Percentiles rank a stretch among this genome's conserved stretches.
phyloP scores from a whole-genome alignment of 495 filamentous ascomycete species.

The Hyaloscypha hepaticicola region DNA sequence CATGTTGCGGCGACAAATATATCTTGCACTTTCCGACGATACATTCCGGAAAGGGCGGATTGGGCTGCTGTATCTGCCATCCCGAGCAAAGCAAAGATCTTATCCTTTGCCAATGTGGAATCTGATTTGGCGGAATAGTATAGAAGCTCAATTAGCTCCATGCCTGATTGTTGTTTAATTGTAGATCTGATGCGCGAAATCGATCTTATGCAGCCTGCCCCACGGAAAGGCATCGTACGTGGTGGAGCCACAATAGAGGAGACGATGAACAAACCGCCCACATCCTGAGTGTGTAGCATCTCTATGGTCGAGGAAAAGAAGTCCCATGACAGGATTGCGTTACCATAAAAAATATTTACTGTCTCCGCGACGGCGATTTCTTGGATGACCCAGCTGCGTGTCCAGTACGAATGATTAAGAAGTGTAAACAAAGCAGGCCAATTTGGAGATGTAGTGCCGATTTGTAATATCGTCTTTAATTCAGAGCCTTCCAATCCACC shows the following conservation, averaged over 20 bases:
- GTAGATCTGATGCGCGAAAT: no score
- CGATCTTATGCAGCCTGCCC: neutral
- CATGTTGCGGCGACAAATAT: neutral
- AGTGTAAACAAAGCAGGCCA: neutral
- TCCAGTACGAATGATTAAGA: conserved; percentile 1
- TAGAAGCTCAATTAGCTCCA: no score
- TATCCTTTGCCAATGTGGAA: neutral
- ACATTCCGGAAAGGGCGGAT: neutral
- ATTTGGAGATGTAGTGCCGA: neutral
- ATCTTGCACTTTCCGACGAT: neutral
- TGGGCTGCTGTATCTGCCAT: neutral
- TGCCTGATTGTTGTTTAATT: no score
- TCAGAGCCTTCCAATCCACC: neutral
- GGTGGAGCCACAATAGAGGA: neutral
- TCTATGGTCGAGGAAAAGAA: conserved; percentile 1
- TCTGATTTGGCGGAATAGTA: neutral
- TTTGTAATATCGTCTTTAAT: conserved; percentile 1
- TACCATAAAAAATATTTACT: neutral
- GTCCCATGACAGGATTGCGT: neutral
- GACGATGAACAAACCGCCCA: neutral
- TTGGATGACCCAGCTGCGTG: conserved; percentile 2
- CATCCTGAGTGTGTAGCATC: neutral
- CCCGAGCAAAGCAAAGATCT: neutral
- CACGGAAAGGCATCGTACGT: neutral
- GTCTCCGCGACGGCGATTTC: conserved; percentile 5